Base-by-base conservation (phyloP, 2,329 filamentous ascomycete species). In the Cytospora mali region DNA sequence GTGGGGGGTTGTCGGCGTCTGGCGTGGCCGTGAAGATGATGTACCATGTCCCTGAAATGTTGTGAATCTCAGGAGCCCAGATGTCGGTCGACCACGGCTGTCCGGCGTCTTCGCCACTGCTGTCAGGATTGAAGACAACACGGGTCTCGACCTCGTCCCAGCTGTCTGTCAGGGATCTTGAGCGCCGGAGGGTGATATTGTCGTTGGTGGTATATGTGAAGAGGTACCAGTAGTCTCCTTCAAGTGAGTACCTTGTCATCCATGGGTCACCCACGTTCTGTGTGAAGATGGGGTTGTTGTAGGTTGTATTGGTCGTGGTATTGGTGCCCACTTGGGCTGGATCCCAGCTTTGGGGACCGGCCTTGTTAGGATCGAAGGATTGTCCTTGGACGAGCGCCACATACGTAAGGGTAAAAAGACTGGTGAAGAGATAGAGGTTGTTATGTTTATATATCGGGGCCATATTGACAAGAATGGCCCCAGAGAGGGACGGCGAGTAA, bases 201-300 rank as follows among this genome's bases (percentile, higher is more conserved):
- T 69, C 66, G 57, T 76, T 75, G 11, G 76, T 77, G 9, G 72
- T 70, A 52, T 76, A 77, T 0, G 76, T 77, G 67, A 77, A 75
- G 46, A 77, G 67, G 61, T 78, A 78, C 72, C 74, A 76, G 23
- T 71, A 70, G n/a, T 73, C 70, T 42, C 72, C 72, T 49, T 68
- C 64, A n/a, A 60, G 46, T 10, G 67, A 70, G 55, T 77, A 75
- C 35, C 66, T 72, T 1, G 75, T 73, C 68, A 77, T 76, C 68
- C 74, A 78, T 9, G 76, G 76, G 59, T 78, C 76, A 11, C 75
- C 76, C 7, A 75, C 69, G 46, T 76, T 76, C 16, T 70, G 55
- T 7, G 75, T 74, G 69, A 75, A 74, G 58, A 78, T 75, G 0
- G 76, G 76, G 59, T 78, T 78, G 13, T 71, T 76, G 62, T 72